These are phyloP conservation scores for Talaromyces sp. DNA, from an alignment of 2,329 filamentous ascomycete genomes.

Conservation along the genomic window DNA sequence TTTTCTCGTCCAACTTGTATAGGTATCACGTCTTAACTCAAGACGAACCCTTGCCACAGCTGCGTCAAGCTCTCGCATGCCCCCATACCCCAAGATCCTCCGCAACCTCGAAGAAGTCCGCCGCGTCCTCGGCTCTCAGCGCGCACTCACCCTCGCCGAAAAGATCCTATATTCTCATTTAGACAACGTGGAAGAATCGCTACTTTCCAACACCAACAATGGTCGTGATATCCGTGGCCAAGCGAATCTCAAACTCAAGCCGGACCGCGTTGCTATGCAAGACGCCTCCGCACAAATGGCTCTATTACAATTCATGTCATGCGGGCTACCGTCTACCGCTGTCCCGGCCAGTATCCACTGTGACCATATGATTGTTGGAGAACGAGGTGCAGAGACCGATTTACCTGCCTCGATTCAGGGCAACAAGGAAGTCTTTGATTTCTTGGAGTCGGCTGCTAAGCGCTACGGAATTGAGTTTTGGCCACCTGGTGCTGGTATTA, in stretches of 20 bases:
- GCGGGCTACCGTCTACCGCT: slow-evolving; percentile 80
- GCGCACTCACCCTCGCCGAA: slow-evolving; percentile 80
- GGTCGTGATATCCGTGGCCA: slow-evolving; percentile 78
- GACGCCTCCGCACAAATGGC: slow-evolving; percentile 99
- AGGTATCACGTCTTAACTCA: slow-evolving; percentile 17
- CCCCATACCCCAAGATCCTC: slow-evolving; percentile 79
- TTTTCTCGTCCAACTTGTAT: not conserved
- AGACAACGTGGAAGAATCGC: slow-evolving; percentile 81
- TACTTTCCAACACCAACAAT: slow-evolving; percentile 78
- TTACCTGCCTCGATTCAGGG: slow-evolving; percentile 78
- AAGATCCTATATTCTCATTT: slow-evolving; percentile 98
- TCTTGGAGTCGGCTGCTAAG: slow-evolving; percentile 85
- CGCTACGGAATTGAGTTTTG: slow-evolving; percentile 95
- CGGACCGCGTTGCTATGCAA: slow-evolving; percentile 97
- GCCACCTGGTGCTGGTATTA: slow-evolving; percentile 90
- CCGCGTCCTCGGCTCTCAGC: slow-evolving; percentile 62
- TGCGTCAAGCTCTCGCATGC: slow-evolving; percentile 55
- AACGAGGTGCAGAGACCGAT: slow-evolving; percentile 83
- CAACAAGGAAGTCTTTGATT: slow-evolving; percentile 97
- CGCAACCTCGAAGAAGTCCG: slow-evolving; percentile 72
- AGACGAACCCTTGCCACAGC: slow-evolving; percentile 38
- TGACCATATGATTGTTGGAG: slow-evolving; percentile 97
- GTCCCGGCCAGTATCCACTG: slow-evolving; percentile 98
- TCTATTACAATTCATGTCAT: slow-evolving; percentile 96
- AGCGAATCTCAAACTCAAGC: slow-evolving; percentile 94